phyloP scores from a whole-genome alignment of 331 rosid genomes.

The Ulmus americana region DNA sequence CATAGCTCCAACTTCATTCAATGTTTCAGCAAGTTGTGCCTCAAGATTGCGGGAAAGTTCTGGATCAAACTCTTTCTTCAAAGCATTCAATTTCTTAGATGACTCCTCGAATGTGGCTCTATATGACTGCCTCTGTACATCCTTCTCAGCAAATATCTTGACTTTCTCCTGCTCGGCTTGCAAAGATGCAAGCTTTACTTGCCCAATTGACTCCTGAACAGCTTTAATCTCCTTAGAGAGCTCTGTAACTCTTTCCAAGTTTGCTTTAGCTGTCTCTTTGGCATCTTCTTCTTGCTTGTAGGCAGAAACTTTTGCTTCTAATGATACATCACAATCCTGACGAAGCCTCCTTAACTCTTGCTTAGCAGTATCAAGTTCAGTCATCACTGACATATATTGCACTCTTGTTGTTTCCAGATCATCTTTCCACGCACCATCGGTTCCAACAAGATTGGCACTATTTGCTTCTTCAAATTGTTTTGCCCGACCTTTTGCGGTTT shows the following conservation, averaged over 20 bases:
- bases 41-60: conserved; percentile 62
- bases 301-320: conserved; percentile 52
- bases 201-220: conserved; percentile 63
- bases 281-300: conserved; percentile 60
- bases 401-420: conserved; percentile 65
- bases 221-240: conserved; percentile 65
- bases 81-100: conserved; percentile 44
- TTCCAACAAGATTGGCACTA: conserved; percentile 33
- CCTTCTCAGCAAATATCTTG: conserved; percentile 62
- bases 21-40: conserved; percentile 48
- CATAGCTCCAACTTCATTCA: conserved; percentile 56
- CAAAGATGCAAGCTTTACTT: conserved; percentile 54
- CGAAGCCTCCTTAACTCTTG: conserved; percentile 61
- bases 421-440: conserved; percentile 52
- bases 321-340: conserved; percentile 64
- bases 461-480: conserved; percentile 59
- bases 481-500: conserved; percentile 53
- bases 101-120: conserved; percentile 65
- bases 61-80: conserved; percentile 65
- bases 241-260: conserved; percentile 52
- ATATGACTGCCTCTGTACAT: conserved; percentile 59
- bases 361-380: conserved; percentile 80
- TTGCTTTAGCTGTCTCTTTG: conserved; percentile 52
- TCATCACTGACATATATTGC: conserved; percentile 45
- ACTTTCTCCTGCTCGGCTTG: conserved; percentile 69